Base-by-base conservation (phyloP, 495 filamentous ascomycete genomes). In the Diplogelasinospora grovesii region DNA sequence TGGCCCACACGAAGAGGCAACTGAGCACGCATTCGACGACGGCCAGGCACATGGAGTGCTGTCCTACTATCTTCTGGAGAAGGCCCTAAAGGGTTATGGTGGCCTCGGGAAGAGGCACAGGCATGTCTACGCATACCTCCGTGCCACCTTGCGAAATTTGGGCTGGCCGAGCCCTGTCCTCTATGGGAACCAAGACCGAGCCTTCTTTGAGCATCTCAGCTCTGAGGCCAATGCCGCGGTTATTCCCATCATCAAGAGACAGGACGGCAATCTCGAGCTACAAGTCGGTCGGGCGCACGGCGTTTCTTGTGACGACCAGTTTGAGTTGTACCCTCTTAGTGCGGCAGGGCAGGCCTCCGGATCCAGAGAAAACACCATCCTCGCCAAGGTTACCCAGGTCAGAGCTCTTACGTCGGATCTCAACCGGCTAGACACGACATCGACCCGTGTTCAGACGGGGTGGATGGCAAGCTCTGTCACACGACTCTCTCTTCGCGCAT, bases 211-310 rank as follows among this genome's bases (percentile, higher is more conserved):
- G 18, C 3, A 15, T 4, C 13, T 14, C 9, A 33, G 22, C 9
- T 19, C 8, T 19, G 8, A 16, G n/a, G n/a, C 27, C 13, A 29
- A 4, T 22, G 11, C 5, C 8, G 27, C 5, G 1, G 8, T 7
- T 8, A 29, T 32, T 14, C 19, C 29, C 10, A 29, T 42, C 39
- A 21, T 32, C 3, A 33, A 9, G 11, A 15, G 9, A n/a, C 11
- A 18, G 19, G 28, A 29, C 10, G 19, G 11, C 8, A 9, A n/a
- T 21, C 18, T 33, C 4, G 4, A 22, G 16, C 39, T 42, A 6
- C 39, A 42, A 6, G 27, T 13, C 19, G 39, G 39, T n/a, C 21
- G 8, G 27, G 39, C 39, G 10, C 39, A 42, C 11, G 39, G 39
- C 10, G 20, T 42, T 25, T 33, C 3, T 9, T 15, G 7, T 4